Base-by-base conservation (phyloP, 495 filamentous ascomycete species). In the Astrothelium macrocarpum region DNA sequence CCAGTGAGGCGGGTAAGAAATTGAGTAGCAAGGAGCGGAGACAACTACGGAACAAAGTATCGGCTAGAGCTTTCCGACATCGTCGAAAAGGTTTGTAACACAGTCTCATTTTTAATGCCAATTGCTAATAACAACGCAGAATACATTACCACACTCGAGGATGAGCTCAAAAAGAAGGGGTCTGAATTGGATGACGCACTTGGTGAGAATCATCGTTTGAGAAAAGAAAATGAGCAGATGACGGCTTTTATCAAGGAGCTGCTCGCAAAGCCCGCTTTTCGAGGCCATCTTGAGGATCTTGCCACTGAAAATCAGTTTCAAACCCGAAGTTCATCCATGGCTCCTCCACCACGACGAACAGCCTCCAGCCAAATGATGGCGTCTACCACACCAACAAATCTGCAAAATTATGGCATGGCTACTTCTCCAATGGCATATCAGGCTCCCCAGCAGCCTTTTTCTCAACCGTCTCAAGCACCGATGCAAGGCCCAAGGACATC, bases 21-120 rank as follows among this genome's bases (percentile, higher is more conserved):
- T 81, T 99, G 43, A 91, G 83, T 75, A 91, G 88, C 79, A 96
- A 96, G 75, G 90, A 97, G 77, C 85, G 94, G 43, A 85, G 94
- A 42, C 94, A 97, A 74, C 77, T 99, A 4, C 84, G 94, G 49
- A 99, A 99, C 81, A 99, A 99, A 76, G 94, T 99, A 11, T 99
- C 94, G 42, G 94, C 94, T 64, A 85, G 94, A 62, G 92, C 91
- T 45, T 99, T 99, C 84, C 87, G 94, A 36, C 95, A 90, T 29
- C 81, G 94, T 66, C 86, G 94, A 77, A 99, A 99, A 80, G 93
- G 94, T 97, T 84, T 79, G 84, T 71, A 49, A 39, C 28, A 2
- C 28, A 36, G 20, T 20, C 16, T 14, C 9, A 28, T 12, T 12
- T 12, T 36, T 4, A 36, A 20, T 31, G 18, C 9, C 46, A 71